A percentile compares a stretch with the other conserved stretches of the same genome.
These are phyloP conservation scores for Candida berthetii DNA, from an alignment of 805 yeast genomes.

Conservation along the genomic window DNA sequence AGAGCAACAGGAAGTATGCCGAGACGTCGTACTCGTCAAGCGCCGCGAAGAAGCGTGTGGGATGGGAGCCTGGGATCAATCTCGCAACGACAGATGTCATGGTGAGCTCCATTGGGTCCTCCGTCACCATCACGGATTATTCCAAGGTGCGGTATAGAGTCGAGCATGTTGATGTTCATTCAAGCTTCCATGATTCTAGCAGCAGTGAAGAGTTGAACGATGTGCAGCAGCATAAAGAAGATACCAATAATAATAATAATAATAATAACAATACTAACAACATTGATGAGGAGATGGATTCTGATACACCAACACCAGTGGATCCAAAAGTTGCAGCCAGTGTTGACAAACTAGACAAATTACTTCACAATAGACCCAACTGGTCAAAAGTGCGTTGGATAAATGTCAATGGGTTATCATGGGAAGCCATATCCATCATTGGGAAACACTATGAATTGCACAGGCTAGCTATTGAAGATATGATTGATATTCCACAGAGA, in stretches of 20 bases:
- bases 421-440: constrained; percentile 49
- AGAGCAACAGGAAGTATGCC: constrained; percentile 20
- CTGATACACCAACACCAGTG: no score
- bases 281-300: no score
- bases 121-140: constrained; percentile 49
- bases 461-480: constrained; percentile 52
- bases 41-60: constrained; percentile 33
- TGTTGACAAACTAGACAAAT: constrained; percentile 21
- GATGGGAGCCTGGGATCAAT: constrained; percentile 59
- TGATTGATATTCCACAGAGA: constrained; percentile 58
- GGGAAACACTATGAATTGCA: constrained; percentile 41
- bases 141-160: constrained; percentile 36
- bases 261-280: constrained; percentile 1
- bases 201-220: neutral
- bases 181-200: constrained; percentile 9
- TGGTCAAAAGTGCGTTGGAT: constrained; percentile 53
- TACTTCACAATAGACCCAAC: constrained; percentile 29
- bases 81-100: constrained; percentile 43
- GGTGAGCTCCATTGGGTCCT: constrained; percentile 45
- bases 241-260: constrained; percentile 2
- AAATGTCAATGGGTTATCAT: constrained; percentile 53
- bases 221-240: neutral
- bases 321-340: constrained; percentile 7
- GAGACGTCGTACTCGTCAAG: constrained; percentile 30
- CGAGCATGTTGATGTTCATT: constrained; percentile 32